These are phyloP conservation scores for Dianthus caryophyllus DNA, from an alignment of 148 eudicot genomes.

Conservation along the genomic window DNA sequence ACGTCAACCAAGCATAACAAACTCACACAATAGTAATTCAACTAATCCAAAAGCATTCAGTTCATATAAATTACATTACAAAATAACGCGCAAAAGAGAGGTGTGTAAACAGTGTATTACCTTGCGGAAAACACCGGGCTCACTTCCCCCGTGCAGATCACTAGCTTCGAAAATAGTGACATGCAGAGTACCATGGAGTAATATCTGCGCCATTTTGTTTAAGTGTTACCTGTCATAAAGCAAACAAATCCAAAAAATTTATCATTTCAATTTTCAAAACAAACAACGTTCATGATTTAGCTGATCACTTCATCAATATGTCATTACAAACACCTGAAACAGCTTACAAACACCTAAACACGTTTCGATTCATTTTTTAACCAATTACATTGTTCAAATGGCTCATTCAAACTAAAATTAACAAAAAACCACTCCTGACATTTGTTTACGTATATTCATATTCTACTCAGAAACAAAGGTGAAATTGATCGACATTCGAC, in stretches of 20 bases:
- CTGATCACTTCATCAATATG: too few relatives aligned
- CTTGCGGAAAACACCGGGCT: slow-evolving; percentile 51
- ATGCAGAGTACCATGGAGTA: slow-evolving; percentile 86
- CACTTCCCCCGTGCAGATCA: slow-evolving; percentile 41
- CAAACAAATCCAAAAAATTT: neutral
- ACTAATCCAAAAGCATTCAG: neutral
- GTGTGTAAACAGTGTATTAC: slow-evolving; percentile 36
- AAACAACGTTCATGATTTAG: neutral
- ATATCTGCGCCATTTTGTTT: slow-evolving; percentile 54
- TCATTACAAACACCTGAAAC: too few relatives aligned
- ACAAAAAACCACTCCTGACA: neutral
- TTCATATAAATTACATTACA: neutral
- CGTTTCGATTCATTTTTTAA: neutral
- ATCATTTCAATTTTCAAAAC: too few relatives aligned
- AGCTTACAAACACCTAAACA: too few relatives aligned
- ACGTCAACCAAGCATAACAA: neutral
- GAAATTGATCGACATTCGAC: too few relatives aligned
- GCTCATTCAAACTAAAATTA: neutral
- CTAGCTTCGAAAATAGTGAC: slow-evolving; percentile 66
- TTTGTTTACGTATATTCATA: too few relatives aligned
- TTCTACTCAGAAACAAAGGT: too few relatives aligned
- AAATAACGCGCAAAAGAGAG: neutral
- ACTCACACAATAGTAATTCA: neutral
- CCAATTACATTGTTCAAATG: neutral
- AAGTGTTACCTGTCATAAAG: slow-evolving; percentile 10